Evolutionary conservation across 371 early-diverging fungal genomes (phyloP).

Genomic region (Mycotypha africana): DNA sequence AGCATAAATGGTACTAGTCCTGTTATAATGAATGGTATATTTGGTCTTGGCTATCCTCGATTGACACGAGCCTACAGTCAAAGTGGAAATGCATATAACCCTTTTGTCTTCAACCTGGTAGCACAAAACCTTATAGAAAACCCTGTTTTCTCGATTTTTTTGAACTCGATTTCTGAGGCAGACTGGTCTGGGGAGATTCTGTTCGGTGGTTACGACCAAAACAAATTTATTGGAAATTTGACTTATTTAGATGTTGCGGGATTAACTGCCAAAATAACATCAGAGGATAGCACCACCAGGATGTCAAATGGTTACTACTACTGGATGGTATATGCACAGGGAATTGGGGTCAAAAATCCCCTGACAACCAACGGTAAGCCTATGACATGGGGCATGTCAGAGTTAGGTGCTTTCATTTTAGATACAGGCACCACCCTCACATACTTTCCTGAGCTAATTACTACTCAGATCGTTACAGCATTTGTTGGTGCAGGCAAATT

Average conservation of each 20-base stretch:
- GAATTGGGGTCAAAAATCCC: constrained; percentile 3
- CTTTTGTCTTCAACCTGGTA: constrained; percentile 21
- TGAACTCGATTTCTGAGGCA: constrained; percentile 13
- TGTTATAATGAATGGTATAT: constrained; percentile 30
- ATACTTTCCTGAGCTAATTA: constrained; percentile 19
- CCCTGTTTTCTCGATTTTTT: constrained; percentile 32
- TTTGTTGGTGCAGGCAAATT: not conserved
- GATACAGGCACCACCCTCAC: constrained; percentile 29
- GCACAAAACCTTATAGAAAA: constrained; percentile 19
- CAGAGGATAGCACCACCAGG: constrained; percentile 23
- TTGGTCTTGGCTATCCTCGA: constrained; percentile 30
- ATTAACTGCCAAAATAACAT: constrained; percentile 9
- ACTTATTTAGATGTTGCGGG: constrained; percentile 32
- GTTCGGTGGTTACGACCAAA: constrained; percentile 49
- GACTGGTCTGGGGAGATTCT: constrained; percentile 41
- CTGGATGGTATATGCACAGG: constrained; percentile 1
- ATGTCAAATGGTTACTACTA: constrained; percentile 33
- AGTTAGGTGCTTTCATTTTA: constrained; percentile 20
- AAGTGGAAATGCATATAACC: constrained; percentile 4
- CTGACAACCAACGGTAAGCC: constrained; percentile 3
- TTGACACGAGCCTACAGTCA: constrained; percentile 9
- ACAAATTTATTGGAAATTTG: constrained; percentile 40
- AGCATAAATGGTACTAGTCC: constrained; percentile 2
- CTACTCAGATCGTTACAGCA: constrained; percentile 20
- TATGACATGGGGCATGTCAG: constrained; percentile 14